Evolutionary conservation across 1,284 basidiomycete species (phyloP).

Genomic region (Ceratobasidium sp.): DNA sequence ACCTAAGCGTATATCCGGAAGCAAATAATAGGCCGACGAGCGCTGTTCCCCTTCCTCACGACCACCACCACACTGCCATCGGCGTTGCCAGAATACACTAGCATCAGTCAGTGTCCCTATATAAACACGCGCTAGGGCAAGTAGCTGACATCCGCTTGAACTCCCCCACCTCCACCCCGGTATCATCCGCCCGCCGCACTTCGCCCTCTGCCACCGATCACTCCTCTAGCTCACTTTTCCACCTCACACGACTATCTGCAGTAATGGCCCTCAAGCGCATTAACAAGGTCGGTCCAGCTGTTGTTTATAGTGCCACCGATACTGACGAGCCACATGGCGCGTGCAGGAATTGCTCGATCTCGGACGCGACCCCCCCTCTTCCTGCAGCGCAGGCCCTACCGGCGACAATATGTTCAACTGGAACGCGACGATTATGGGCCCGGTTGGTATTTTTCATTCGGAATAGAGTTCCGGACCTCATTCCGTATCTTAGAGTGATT

Average conservation of each 20-base stretch:
- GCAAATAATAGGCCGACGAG: slow-evolving; percentile 27
- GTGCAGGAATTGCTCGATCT: slow-evolving; percentile 94
- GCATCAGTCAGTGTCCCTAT: slow-evolving; percentile 35
- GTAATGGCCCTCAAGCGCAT: slow-evolving; percentile 96
- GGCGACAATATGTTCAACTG: slow-evolving; percentile 98
- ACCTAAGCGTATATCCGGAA: slow-evolving; percentile 35
- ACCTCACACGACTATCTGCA: slow-evolving; percentile 10
- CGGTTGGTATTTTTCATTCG: slow-evolving; percentile 65
- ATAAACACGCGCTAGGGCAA: slow-evolving; percentile 5
- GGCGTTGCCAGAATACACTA: slow-evolving; percentile 34
- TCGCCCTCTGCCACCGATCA: slow-evolving; percentile 38
- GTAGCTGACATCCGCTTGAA: neutral
- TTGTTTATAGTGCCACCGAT: neutral
- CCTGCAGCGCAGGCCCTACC: slow-evolving; percentile 95
- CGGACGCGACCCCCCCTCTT: slow-evolving; percentile 95
- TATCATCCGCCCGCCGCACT: neutral
- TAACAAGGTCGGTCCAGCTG: slow-evolving; percentile 81
- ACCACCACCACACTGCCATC: slow-evolving; percentile 39
- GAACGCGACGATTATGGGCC: slow-evolving; percentile 98
- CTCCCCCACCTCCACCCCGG: slow-evolving; percentile 5
- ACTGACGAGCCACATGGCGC: slow-evolving; percentile 49
- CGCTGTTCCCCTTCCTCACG: slow-evolving; percentile 31
- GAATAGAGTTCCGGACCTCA: neutral
- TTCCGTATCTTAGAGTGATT: slow-evolving; percentile 76
- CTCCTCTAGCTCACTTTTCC: slow-evolving; percentile 26